Base-by-base conservation (phyloP, 2,329 filamentous ascomycete species). In the Elsinoe arachidis region DNA sequence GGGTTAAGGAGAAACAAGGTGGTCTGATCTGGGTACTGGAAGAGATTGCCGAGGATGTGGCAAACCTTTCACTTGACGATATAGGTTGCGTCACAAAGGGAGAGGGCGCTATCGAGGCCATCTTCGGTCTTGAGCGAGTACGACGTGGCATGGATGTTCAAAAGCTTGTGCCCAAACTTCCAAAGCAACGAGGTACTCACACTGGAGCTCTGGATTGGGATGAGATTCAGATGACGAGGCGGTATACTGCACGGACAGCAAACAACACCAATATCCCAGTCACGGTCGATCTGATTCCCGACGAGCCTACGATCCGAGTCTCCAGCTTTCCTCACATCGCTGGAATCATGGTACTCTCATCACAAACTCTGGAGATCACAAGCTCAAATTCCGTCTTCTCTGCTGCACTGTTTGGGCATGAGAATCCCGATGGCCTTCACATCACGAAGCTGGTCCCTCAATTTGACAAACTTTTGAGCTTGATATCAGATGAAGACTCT, bases 281-380 rank as follows among this genome's bases (percentile, higher is more conserved):
- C 58, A 87, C 87, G 0, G 80, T 99, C 52, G 84, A 90, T 59
- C 86, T 88, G 66, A 76, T 88, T 2, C 80, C 82, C 34, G 84
- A 81, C 41, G 78, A 85, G 63, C 80, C 83, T 15, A 84, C 88
- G 62, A 80, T 99, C 62, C 84, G 89, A 54, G 82, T 99, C 43
- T 96, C 92, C 14, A 96, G 90, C 68, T 95, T 96, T 63, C 93
- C 93, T 14, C 92, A 99, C 68, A 96, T 99, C 72, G 93, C 93
- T 57, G 93, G 93, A 51, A 96, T 99, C 66, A 85, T 99, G 67
- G 91, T 99, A 7, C 78, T 99, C 11, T 86, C 88, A n/a, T 86
- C 92, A 1, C 76, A 83, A 30, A 84, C 80, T 0, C 78, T 97
- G 62, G 82, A 83, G 52, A 87, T 99, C 65, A 88, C 88, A 68